Evolutionary conservation across 1,284 basidiomycete genomes (phyloP).

Genomic region (Irpex lacteus): DNA sequence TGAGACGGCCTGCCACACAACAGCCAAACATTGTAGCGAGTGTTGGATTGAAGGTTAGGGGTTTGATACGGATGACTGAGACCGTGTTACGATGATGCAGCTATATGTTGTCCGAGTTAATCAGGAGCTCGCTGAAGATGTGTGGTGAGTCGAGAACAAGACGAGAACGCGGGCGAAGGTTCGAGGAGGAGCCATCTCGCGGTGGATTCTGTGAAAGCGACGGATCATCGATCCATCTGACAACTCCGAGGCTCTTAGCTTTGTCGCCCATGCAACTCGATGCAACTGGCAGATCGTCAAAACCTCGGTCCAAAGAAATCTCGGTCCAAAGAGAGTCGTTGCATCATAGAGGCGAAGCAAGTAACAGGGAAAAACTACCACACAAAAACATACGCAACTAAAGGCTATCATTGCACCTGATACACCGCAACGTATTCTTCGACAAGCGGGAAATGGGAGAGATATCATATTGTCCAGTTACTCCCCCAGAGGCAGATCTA

Average conservation of each 20-base stretch:
- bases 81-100: neutral
- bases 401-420: too few relatives aligned
- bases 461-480: too few relatives aligned
- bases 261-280: too few relatives aligned
- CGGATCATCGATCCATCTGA: neutral
- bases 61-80: neutral
- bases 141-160: neutral
- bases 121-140: neutral
- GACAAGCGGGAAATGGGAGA: too few relatives aligned
- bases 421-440: too few relatives aligned
- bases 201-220: neutral
- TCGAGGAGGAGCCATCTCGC: neutral
- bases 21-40: slow-evolving; percentile 62
- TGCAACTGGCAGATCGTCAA: too few relatives aligned
- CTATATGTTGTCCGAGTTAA: neutral
- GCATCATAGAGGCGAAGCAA: too few relatives aligned
- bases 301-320: too few relatives aligned
- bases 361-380: too few relatives aligned
- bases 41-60: neutral
- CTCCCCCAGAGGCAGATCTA: too few relatives aligned
- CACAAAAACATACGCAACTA: too few relatives aligned
- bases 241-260: neutral
- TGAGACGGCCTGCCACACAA: slow-evolving; percentile 69
- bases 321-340: too few relatives aligned
- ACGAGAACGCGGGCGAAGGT: neutral